Conservation (phyloP, 257 asterid species). For the Paulownia fortunei region DNA sequence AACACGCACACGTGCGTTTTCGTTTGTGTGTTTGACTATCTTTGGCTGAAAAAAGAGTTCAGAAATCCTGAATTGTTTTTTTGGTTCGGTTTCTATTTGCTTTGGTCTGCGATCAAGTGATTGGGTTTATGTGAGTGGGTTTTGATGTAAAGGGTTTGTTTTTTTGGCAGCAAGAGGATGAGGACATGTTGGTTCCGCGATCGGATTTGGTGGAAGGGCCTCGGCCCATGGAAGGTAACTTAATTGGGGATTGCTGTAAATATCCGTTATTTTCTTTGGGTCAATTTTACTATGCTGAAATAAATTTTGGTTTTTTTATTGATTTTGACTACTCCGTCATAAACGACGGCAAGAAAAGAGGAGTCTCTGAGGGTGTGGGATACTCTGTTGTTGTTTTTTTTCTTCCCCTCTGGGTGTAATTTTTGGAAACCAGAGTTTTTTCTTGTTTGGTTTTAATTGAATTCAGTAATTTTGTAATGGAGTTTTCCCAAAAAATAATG, state of each 20-base stretch:
- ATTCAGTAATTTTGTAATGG: not conserved
- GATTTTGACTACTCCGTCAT: not conserved
- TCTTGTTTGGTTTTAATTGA: slow-evolving; percentile 1
- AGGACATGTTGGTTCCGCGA: slow-evolving; percentile 86
- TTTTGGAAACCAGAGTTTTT: not conserved
- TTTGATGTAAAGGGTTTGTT: not conserved
- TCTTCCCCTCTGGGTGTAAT: not conserved
- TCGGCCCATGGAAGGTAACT: slow-evolving; percentile 77
- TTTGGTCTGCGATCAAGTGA: slow-evolving; percentile 42
- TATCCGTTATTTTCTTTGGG: not conserved
- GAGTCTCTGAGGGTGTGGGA: not conserved
- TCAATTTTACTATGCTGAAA: not conserved
- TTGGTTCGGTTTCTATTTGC: slow-evolving; percentile 2
- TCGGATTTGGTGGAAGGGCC: slow-evolving; percentile 75
- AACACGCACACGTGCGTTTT: slow-evolving; percentile 11
- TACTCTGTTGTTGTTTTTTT: not conserved
- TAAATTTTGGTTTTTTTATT: not conserved
- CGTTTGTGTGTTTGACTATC: slow-evolving; percentile 4
- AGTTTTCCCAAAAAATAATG: slow-evolving; percentile 1
- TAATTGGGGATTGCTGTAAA: slow-evolving; percentile 10
- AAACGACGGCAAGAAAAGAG: not conserved
- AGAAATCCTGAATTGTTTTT: slow-evolving; percentile 16
- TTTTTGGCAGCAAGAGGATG: slow-evolving; percentile 71
- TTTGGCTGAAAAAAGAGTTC: slow-evolving; percentile 23
- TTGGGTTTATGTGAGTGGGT: slow-evolving; percentile 25